These are phyloP conservation scores for Saccharomycopsis fodiens DNA, from an alignment of 805 yeast species.

Conservation along the genomic window DNA sequence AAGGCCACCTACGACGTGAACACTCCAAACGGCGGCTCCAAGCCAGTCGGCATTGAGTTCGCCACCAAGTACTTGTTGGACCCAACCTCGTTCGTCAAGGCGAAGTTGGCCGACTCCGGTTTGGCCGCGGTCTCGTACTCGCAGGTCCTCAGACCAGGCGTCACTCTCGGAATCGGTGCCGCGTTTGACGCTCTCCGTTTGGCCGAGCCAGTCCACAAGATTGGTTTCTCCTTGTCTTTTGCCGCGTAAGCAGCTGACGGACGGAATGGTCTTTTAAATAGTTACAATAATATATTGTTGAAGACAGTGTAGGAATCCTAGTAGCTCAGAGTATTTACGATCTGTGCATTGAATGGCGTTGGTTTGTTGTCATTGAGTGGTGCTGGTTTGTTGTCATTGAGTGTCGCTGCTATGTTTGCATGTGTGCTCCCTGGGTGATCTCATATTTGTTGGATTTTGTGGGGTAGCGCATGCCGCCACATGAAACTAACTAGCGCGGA, in stretches of 20 bases:
- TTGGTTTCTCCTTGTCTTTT: constrained; percentile 91
- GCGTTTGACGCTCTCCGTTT: constrained; percentile 90
- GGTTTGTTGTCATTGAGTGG: too few relatives aligned
- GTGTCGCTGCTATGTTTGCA: too few relatives aligned
- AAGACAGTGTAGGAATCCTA: too few relatives aligned
- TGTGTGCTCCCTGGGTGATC: too few relatives aligned
- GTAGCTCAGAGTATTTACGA: too few relatives aligned
- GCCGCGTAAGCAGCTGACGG: constrained; percentile 66
- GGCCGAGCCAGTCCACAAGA: constrained; percentile 95
- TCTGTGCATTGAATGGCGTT: too few relatives aligned
- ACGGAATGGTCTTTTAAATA: neutral
- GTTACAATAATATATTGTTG: too few relatives aligned
- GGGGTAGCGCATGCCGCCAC: too few relatives aligned
- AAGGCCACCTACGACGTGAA: constrained; percentile 92
- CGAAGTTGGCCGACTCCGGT: constrained; percentile 95
- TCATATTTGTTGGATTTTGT: too few relatives aligned
- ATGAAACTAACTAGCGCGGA: too few relatives aligned
- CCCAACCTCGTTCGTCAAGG: constrained; percentile 84
- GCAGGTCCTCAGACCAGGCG: constrained; percentile 93
- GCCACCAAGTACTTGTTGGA: constrained; percentile 94
- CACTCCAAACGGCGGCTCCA: constrained; percentile 53
- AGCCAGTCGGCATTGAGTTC: constrained; percentile 86
- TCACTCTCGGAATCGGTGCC: constrained; percentile 93
- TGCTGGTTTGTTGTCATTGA: too few relatives aligned
- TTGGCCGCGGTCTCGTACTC: constrained; percentile 88